Evolutionary conservation across 1,139 yeast species (phyloP).

Genomic region (Hemisphaericaspora subhashii): DNA sequence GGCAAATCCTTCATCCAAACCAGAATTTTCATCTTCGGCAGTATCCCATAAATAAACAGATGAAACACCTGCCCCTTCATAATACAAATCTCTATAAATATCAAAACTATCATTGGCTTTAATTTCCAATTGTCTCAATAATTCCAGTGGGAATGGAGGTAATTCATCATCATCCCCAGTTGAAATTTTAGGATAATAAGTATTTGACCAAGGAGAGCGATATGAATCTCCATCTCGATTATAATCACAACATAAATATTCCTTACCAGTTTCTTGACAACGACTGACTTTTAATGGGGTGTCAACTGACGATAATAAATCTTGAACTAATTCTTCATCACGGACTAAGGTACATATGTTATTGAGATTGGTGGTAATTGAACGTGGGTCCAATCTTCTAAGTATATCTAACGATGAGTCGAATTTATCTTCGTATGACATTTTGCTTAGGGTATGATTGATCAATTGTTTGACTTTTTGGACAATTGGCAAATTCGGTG

Average conservation of each 20-base stretch:
- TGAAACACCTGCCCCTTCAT: constrained; percentile 85
- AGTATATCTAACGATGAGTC: constrained; percentile 89
- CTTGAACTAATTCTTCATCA: constrained; percentile 70
- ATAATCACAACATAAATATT: constrained; percentile 85
- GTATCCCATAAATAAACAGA: constrained; percentile 94
- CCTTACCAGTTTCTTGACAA: constrained; percentile 63
- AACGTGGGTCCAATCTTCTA: constrained; percentile 80
- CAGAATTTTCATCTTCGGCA: constrained; percentile 44
- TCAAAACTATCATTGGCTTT: constrained; percentile 91
- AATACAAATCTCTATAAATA: constrained; percentile 87
- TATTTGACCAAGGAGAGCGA: constrained; percentile 90
- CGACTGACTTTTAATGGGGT: constrained; percentile 66
- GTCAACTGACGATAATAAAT: constrained; percentile 82
- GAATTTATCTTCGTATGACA: constrained; percentile 57
- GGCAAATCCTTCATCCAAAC: constrained; percentile 60
- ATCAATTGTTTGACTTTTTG: too few relatives aligned
- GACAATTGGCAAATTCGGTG: too few relatives aligned
- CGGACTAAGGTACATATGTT: constrained; percentile 65
- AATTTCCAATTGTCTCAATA: constrained; percentile 71
- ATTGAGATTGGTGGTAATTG: constrained; percentile 60
- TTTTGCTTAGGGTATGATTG: constrained; percentile 5
- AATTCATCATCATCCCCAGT: constrained; percentile 47
- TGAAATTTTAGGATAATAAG: constrained; percentile 61
- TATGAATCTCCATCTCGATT: constrained; percentile 92
- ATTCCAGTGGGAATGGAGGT: constrained; percentile 66